Conservation (phyloP, 2,329 filamentous ascomycete species). For the Malbranchea zuffiana region DNA sequence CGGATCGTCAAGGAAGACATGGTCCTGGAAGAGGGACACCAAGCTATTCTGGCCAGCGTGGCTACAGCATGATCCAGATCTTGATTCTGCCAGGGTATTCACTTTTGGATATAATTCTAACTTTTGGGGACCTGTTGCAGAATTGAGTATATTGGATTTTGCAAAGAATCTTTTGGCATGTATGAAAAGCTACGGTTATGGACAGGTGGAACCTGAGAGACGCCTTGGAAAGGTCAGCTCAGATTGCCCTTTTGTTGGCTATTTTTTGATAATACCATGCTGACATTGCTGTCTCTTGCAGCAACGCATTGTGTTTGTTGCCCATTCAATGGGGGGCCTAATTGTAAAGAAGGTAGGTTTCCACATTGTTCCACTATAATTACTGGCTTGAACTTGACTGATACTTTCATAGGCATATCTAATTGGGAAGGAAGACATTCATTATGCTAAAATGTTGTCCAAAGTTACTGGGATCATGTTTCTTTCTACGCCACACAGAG, state of each 20-base stretch:
- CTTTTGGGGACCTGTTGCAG: neutral
- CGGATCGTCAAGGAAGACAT: constrained; percentile 28
- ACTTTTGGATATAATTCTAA: constrained; percentile 17
- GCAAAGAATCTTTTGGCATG: constrained; percentile 8
- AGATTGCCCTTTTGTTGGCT: neutral
- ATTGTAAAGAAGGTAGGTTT: constrained; percentile 19
- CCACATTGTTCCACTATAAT: neutral
- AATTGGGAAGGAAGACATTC: constrained; percentile 12
- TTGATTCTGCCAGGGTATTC: constrained; percentile 26
- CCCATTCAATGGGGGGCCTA: constrained; percentile 39
- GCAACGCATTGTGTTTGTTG: constrained; percentile 32
- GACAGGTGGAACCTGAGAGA: neutral
- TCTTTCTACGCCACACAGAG: constrained; percentile 21
- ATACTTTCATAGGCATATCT: constrained; percentile 11
- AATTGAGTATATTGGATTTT: constrained; percentile 9
- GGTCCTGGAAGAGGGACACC: constrained; percentile 20
- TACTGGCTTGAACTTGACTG: neutral
- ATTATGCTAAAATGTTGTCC: constrained; percentile 8
- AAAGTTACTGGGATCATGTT: constrained; percentile 14
- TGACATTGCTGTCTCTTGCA: neutral
- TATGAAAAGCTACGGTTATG: constrained; percentile 6
- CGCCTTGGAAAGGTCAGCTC: constrained; percentile 3
- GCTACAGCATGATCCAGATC: constrained; percentile 24
- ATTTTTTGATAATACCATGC: neutral
- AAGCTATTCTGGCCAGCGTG: constrained; percentile 28